Conservation (phyloP, 768 basidiomycete genomes). For the Leucogyrophana mollusca region DNA sequence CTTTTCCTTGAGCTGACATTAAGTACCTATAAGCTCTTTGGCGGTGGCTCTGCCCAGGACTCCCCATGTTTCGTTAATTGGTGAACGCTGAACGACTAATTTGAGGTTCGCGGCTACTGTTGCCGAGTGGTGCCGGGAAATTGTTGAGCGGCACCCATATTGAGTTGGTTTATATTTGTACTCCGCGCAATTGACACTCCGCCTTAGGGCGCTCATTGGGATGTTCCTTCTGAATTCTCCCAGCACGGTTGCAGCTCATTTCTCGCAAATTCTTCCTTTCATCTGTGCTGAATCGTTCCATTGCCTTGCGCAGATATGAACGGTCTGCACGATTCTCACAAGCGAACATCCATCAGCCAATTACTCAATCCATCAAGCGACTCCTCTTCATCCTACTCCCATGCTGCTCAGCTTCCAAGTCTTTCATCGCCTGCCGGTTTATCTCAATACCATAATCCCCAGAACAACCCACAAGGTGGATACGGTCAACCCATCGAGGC, state of each 20-base stretch:
- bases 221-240: conserved; percentile 13
- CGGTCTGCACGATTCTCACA: conserved; percentile 42
- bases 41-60: no score
- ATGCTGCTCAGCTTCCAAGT: conserved; percentile 27
- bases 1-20: no score
- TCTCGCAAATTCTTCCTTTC: conserved; percentile 15
- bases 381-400: conserved; percentile 30
- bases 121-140: conserved; percentile 18
- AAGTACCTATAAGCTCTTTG: no score
- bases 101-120: conserved; percentile 28
- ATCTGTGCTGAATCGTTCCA: conserved; percentile 11
- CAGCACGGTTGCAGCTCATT: conserved; percentile 21
- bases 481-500: conserved; percentile 29
- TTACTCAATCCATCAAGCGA: conserved; percentile 48
- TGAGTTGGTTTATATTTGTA: conserved; percentile 9
- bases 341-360: conserved; percentile 50
- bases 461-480: conserved; percentile 21
- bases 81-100: not conserved
- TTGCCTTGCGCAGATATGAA: conserved; percentile 32
- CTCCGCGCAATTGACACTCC: conserved; percentile 31
- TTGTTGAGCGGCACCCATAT: conserved; percentile 21
- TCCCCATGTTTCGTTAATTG: no score
- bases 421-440: conserved; percentile 21
- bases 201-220: conserved; percentile 18
- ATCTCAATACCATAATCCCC: conserved; percentile 27